A percentile compares a stretch with the other conserved stretches of the same genome.
Conservation (phyloP, 805 yeast genomes). For the Kuraishia cidri region DNA sequence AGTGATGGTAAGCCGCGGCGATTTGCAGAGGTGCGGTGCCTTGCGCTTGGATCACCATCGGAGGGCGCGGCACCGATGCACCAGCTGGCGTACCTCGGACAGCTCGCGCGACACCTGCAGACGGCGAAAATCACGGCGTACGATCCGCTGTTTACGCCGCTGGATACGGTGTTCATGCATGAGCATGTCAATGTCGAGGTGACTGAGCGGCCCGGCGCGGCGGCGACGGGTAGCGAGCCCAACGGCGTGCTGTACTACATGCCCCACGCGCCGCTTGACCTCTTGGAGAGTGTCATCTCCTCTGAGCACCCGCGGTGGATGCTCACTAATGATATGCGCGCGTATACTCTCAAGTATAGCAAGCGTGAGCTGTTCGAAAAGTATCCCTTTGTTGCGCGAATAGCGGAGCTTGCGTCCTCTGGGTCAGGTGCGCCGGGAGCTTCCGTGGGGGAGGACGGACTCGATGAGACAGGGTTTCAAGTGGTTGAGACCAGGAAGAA, state of each 20-base stretch:
- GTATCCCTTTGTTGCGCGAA: constrained; percentile 17
- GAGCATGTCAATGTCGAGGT: constrained; percentile 5
- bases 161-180: constrained; percentile 12
- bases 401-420: constrained; percentile 9
- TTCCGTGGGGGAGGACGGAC: neutral
- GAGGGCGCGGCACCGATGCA: constrained; percentile 8
- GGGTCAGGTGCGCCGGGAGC: neutral
- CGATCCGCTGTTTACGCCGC: constrained; percentile 20
- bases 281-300: constrained; percentile 15
- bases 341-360: constrained; percentile 17
- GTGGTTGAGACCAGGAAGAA: neutral
- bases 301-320: constrained; percentile 13
- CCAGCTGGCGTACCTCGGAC: constrained; percentile 16
- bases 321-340: constrained; percentile 19
- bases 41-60: constrained; percentile 4
- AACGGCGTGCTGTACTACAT: constrained; percentile 14
- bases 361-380: constrained; percentile 13
- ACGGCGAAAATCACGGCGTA: constrained; percentile 12
- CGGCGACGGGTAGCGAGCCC: neutral
- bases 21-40: constrained; percentile 1
- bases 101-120: constrained; percentile 7
- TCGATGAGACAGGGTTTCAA: constrained; percentile 1
- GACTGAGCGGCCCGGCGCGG: constrained; percentile 4
- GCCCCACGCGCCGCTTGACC: constrained; percentile 23
- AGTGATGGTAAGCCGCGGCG: neutral